Conservation (phyloP, 768 basidiomycete genomes). For the Clitopilus passeckerianus region DNA sequence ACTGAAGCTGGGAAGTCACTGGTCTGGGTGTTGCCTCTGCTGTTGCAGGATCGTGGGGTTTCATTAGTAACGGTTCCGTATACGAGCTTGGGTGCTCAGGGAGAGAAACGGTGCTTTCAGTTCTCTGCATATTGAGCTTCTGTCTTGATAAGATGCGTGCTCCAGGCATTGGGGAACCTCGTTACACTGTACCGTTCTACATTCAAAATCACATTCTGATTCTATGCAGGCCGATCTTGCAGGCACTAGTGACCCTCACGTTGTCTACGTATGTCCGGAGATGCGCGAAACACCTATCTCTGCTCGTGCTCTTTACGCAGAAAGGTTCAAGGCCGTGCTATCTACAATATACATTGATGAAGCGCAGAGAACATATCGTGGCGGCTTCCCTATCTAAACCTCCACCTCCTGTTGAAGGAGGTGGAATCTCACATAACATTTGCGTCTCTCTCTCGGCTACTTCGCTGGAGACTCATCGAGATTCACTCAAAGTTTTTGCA, state of each 20-base stretch:
- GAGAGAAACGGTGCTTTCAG: conserved; percentile 11
- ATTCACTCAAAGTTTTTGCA: conserved; percentile 7
- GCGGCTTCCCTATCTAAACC: conserved; percentile 9
- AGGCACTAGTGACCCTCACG: conserved; percentile 4
- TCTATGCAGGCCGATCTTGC: conserved; percentile 8
- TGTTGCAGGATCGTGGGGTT: conserved; percentile 12
- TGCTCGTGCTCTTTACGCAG: conserved; percentile 11
- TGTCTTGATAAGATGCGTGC: too few species aligned
- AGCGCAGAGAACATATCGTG: conserved; percentile 12
- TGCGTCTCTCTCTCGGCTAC: conserved; percentile 11
- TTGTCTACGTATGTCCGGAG: conserved; percentile 18
- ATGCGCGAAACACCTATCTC: conserved; percentile 20
- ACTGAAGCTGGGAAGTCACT: conserved; percentile 18
- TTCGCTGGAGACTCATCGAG: conserved; percentile 8
- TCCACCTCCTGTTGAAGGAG: conserved; percentile 9
- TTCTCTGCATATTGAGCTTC: too few species aligned
- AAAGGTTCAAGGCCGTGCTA: conserved; percentile 9
- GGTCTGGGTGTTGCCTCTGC: conserved; percentile 14
- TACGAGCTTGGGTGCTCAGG: conserved; percentile 17
- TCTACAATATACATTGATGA: conserved; percentile 18
- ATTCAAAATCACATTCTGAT: conserved; percentile 6
- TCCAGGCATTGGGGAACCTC: conserved; percentile 2
- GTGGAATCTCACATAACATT: conserved; percentile 9
- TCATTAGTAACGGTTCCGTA: conserved; percentile 17
- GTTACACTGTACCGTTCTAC: conserved; percentile 7